Base-by-base conservation (phyloP, 83 land plant genomes). In the Picea abies region DNA sequence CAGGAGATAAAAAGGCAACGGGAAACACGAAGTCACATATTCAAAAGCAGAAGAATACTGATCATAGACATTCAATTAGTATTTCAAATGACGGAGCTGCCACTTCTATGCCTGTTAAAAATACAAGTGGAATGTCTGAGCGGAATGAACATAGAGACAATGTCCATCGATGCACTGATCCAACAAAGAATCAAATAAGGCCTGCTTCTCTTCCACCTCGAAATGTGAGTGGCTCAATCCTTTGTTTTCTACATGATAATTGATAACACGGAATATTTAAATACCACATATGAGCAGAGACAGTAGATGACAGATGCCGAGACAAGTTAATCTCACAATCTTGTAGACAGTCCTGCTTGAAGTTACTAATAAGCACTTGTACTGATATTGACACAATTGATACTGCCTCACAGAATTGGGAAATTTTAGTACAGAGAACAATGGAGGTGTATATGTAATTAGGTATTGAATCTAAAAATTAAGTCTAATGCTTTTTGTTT, bases 31-130 rank as follows among this genome's bases (percentile, higher is more conserved):
- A 60, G 80, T 29, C 80, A 60, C 20, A 16, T 60, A 19, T 60
- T 25, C 80, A 56, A 58, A 58, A 78, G 11, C 63, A 78, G n/a
- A 60, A 78, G 63, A 58, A 78, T 60, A 26, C 41, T 7, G 63
- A 78, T 58, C 39, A 58, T 58, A 32, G 17, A 60, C 49, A 26
- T 58, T 58, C 80, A 58, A 60, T 78, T 17, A 60, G 58, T 58
- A 20, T 16, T 58, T 60, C 64, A 78, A 29, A 52, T 58, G 16
- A 16, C 26, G 4, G 32, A 60, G 26, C 1, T 78, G 63, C 62
- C 58, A 52, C 80, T 58, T 25, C 39, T 78, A 32, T 16, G 63
- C 80, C 37, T 44, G 41, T 58, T 26, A 56, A 61, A 41, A 78
- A 78, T 23, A 23, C 39, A 32, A 52, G 19, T 26, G 63, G 80